phyloP scores from a whole-genome alignment of 371 early-diverging fungal species.

The Nematocida homosporus region DNA sequence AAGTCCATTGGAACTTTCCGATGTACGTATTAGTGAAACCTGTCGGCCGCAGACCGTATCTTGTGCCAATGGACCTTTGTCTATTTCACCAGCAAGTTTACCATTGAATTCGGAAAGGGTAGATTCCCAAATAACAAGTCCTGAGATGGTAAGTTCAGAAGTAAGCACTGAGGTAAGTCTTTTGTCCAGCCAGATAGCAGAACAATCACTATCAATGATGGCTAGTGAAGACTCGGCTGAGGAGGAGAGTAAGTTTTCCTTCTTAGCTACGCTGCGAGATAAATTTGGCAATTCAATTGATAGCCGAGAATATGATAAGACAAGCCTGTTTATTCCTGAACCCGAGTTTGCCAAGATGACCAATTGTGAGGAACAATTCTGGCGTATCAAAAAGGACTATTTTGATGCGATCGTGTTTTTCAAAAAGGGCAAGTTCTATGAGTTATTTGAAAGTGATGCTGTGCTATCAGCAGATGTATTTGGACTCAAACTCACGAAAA shows the following conservation, averaged over 20 bases:
- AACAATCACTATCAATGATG: no score
- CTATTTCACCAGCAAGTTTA: no score
- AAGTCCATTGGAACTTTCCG: not conserved
- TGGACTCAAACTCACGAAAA: constrained; percentile 86
- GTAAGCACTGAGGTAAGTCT: no score
- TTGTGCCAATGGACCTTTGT: no score
- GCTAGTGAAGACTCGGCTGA: no score
- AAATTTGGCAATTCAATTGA: constrained; percentile 67
- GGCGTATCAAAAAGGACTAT: constrained; percentile 89
- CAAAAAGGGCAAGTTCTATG: constrained; percentile 96
- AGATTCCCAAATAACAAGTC: no score
- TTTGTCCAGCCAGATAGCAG: no score
- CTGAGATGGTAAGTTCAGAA: no score
- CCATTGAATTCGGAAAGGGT: no score
- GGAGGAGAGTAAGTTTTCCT: not conserved
- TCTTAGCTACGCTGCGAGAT: constrained; percentile 17
- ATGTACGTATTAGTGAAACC: no score
- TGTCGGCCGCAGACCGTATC: no score
- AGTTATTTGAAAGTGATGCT: constrained; percentile 97
- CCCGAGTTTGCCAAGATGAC: constrained; percentile 78
- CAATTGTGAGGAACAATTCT: constrained; percentile 95
- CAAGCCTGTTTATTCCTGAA: constrained; percentile 80
- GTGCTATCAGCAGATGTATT: constrained; percentile 90
- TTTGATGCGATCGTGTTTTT: constrained; percentile 95
- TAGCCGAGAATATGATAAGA: constrained; percentile 82